Conservation (phyloP, 352 stramenopile genomes). For the Halophytophthora polymorphica region DNA sequence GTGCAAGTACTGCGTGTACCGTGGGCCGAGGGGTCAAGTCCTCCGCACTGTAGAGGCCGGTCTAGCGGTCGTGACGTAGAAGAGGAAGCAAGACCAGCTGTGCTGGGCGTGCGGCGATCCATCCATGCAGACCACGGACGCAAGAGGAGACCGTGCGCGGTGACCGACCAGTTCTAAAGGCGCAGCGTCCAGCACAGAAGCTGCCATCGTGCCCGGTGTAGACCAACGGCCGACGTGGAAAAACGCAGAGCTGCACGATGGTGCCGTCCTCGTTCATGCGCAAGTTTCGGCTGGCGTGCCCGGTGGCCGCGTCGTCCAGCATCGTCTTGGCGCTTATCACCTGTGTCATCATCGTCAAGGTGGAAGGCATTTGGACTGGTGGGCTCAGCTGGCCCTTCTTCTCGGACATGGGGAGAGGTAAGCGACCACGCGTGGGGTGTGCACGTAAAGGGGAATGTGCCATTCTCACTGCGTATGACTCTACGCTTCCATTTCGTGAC, state of each 20-base stretch:
- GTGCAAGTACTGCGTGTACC: too few relatives aligned
- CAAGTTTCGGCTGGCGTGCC: slow-evolving; percentile 29
- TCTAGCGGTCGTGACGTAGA: too few relatives aligned
- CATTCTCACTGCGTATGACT: slow-evolving; percentile 1
- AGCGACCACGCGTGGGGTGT: not conserved
- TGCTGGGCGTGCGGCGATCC: too few relatives aligned
- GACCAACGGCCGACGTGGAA: slow-evolving; percentile 7
- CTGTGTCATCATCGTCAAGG: slow-evolving; percentile 59
- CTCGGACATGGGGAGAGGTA: slow-evolving; percentile 59
- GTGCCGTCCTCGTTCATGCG: slow-evolving; percentile 13
- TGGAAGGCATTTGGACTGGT: slow-evolving; percentile 47
- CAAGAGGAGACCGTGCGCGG: too few relatives aligned
- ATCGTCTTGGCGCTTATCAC: slow-evolving; percentile 44
- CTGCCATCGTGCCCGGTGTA: slow-evolving; percentile 2
- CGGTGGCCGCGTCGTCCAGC: slow-evolving; percentile 35
- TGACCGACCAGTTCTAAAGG: too few relatives aligned
- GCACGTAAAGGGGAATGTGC: not conserved
- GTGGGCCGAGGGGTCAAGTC: too few relatives aligned
- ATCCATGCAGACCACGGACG: too few relatives aligned
- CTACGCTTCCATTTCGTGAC: not conserved
- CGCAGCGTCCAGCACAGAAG: too few relatives aligned
- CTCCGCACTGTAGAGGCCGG: too few relatives aligned
- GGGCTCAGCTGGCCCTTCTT: slow-evolving; percentile 59
- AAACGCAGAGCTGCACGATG: slow-evolving; percentile 14
- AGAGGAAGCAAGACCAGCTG: too few relatives aligned